Evolutionary conservation across 768 basidiomycete species (phyloP).

Genomic region (Termitomyces sp.): DNA sequence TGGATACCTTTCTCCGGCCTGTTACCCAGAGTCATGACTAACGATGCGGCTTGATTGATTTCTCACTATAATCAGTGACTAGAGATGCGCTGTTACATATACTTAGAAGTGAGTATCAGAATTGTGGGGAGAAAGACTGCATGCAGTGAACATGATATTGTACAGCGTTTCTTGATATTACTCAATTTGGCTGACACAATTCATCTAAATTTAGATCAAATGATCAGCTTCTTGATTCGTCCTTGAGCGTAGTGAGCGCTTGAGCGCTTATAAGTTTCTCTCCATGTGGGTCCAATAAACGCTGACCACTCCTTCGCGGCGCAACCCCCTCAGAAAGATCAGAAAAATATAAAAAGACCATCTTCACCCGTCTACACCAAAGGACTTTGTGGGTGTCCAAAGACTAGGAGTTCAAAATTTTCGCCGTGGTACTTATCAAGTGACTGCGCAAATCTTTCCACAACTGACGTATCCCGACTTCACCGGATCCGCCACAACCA

Average conservation of each 20-base stretch:
- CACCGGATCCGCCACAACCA: conserved; percentile 3
- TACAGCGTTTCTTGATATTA: not conserved
- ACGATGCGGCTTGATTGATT: not conserved
- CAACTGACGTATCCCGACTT: not conserved
- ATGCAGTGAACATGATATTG: too few species aligned
- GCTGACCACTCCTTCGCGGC: conserved; percentile 1
- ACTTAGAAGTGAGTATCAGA: too few species aligned
- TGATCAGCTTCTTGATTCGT: not conserved
- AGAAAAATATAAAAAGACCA: not conserved
- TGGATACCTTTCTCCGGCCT: too few species aligned
- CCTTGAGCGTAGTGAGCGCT: not conserved
- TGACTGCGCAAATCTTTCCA: not conserved
- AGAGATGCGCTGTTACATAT: not conserved
- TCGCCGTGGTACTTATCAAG: conserved; percentile 1
- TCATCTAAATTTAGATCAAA: not conserved
- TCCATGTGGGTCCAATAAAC: not conserved
- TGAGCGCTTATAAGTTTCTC: not conserved
- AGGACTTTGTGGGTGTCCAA: not conserved
- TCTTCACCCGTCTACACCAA: not conserved
- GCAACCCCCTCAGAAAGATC: not conserved
- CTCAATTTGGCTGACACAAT: not conserved
- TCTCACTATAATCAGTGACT: not conserved
- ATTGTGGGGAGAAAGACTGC: too few species aligned
- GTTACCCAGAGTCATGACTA: not conserved
- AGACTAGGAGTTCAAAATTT: not conserved